phyloP scores from a whole-genome alignment of 2,329 filamentous ascomycete genomes.

The Biscogniauxia mediterranea region DNA sequence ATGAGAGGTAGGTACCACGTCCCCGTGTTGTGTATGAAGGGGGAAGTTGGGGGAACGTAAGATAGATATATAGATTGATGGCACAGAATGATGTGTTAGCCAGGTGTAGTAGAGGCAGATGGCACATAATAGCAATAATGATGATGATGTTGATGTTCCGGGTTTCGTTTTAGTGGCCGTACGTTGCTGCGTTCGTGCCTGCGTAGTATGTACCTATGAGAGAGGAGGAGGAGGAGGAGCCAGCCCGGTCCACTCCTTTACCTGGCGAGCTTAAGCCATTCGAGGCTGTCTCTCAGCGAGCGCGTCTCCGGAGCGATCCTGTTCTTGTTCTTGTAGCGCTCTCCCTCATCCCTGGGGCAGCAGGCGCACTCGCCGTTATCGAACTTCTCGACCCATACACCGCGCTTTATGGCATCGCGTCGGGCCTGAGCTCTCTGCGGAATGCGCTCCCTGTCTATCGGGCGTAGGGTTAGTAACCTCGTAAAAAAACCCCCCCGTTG shows the following conservation, averaged over 20 bases:
- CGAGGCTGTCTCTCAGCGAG: neutral
- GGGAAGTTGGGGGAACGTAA: too few species aligned
- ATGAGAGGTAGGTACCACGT: too few species aligned
- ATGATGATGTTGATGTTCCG: too few species aligned
- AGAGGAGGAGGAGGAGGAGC: neutral
- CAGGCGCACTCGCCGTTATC: constrained; percentile 24
- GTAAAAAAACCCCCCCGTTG: neutral
- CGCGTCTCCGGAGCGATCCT: too few species aligned
- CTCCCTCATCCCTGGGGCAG: constrained; percentile 24
- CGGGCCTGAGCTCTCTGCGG: constrained; percentile 17
- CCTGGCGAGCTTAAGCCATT: neutral
- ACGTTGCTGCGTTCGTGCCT: too few species aligned
- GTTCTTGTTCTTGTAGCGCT: constrained; percentile 15
- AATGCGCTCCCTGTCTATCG: constrained; percentile 19
- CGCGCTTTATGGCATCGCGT: constrained; percentile 15
- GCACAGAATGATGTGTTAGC: too few species aligned
- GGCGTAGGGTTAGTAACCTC: neutral
- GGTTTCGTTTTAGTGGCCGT: too few species aligned
- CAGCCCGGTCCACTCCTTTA: neutral
- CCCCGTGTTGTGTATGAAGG: too few species aligned
- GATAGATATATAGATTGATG: too few species aligned
- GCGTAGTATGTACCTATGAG: too few species aligned
- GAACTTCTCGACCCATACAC: constrained; percentile 23
- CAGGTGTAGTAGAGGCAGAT: too few species aligned
- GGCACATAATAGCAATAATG: too few species aligned